phyloP scores from a whole-genome alignment of 192 early-diverging fungal genomes.

The Jimgerdemannia flammicorona region DNA sequence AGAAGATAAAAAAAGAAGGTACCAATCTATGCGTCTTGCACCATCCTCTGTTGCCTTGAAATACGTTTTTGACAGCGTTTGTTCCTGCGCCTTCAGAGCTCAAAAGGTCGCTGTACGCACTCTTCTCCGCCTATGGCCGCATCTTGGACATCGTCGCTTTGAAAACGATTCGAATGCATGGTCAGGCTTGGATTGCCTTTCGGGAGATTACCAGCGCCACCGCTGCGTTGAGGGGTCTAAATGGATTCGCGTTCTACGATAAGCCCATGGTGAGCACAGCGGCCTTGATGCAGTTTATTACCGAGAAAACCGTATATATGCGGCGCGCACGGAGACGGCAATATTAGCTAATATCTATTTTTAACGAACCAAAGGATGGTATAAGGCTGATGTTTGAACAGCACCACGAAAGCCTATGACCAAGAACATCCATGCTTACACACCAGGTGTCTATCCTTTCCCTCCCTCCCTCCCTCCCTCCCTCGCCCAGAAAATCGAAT shows the following conservation, averaged over 20 bases:
- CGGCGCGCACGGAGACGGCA: conserved; percentile 4
- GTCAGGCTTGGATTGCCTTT: conserved; percentile 94
- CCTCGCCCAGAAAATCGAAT: conserved; percentile 42
- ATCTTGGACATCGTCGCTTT: conserved; percentile 85
- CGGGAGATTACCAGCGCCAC: conserved; percentile 81
- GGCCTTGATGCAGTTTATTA: background rate
- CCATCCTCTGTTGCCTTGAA: background rate
- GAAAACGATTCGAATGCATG: conserved; percentile 80
- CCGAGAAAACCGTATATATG: background rate
- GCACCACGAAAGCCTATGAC: too few species aligned
- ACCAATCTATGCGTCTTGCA: background rate
- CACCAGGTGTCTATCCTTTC: background rate
- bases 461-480: background rate
- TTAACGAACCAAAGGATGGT: background rate
- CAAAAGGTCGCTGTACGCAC: conserved; percentile 64
- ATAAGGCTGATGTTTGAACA: background rate
- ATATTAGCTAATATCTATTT: too few species aligned
- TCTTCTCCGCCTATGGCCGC: conserved; percentile 85
- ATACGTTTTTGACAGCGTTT: background rate
- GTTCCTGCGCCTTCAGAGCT: conserved; percentile 46
- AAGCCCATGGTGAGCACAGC: conserved; percentile 62
- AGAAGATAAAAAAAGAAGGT: conserved; percentile 73
- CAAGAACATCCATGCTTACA: too few species aligned
- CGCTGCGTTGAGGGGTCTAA: conserved; percentile 78
- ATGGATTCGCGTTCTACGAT: conserved; percentile 87